Percentiles rank a stretch among this genome's conserved stretches.
phyloP scores from a whole-genome alignment of 352 stramenopile species.

The Pythium monospermum region DNA sequence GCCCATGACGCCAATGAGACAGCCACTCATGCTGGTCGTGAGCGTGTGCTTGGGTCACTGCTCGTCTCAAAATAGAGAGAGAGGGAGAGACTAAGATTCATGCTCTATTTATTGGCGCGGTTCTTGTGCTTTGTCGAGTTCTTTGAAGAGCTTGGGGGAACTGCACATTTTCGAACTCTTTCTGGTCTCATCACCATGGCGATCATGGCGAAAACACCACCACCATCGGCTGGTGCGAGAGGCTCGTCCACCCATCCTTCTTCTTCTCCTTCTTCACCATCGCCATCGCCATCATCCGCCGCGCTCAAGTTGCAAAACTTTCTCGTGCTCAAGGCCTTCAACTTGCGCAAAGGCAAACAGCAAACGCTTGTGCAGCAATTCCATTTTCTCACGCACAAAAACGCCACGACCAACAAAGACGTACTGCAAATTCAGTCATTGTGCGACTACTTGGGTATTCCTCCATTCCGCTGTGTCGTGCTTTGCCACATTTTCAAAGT shows the following conservation, averaged over 20 bases:
- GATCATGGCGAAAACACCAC: not conserved
- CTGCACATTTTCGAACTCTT: not conserved
- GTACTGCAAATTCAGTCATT: constrained; percentile 56
- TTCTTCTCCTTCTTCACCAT: not conserved
- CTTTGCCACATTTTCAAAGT: constrained; percentile 55
- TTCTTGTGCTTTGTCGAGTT: not conserved
- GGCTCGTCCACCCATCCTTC: not conserved
- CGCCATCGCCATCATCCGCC: constrained; percentile 7
- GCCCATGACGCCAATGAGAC: constrained; percentile 1
- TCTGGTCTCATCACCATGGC: not conserved
- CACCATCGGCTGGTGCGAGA: not conserved
- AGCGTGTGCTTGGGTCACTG: constrained; percentile 4
- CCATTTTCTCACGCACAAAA: constrained; percentile 32
- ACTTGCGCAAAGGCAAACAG: constrained; percentile 52
- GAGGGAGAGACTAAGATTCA: too few species aligned
- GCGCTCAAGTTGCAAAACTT: constrained; percentile 76
- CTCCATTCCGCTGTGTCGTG: constrained; percentile 50
- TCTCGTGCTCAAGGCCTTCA: constrained; percentile 77
- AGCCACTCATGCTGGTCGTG: not conserved
- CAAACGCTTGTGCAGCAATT: constrained; percentile 65
- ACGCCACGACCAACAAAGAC: constrained; percentile 10
- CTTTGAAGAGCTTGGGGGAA: not conserved
- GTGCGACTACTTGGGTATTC: constrained; percentile 68
- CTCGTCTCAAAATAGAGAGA: not conserved
- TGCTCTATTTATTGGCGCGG: not conserved